Base-by-base conservation (phyloP, 805 yeast species). In the Yarrowia osloensis region DNA sequence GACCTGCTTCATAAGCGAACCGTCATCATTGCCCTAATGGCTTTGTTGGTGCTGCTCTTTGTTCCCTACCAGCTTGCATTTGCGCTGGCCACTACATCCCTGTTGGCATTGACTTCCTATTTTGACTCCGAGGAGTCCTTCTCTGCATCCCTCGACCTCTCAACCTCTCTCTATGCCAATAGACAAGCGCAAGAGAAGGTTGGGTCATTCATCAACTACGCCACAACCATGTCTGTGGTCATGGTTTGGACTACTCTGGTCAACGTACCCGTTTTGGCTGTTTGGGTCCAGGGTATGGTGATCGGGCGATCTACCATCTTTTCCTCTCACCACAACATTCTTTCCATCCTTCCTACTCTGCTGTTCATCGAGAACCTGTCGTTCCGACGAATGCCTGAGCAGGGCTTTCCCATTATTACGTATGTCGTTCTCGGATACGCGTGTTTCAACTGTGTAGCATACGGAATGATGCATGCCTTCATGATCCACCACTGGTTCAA, bases 61-160 rank as follows among this genome's bases (percentile, higher is more conserved):
- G 77, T 90, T 15, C 97, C 97, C 0, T 92, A 87, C 73, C 97
- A 92, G 74, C 82, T 91, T 74, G 93, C 90, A 1, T 90, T 83
- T 72, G 78, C 86, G 8, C 81, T 89, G 8, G 82, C 88, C 52
- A 79, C 85, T 55, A 29, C 85, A 12, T 82, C 88, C 1, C 97
- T 91, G 74, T 70, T 79, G 0, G 72, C 82, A n/a, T 84, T 85
- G 29, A 82, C 85, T 35, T 55, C 88, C 3, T 65, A 29, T 22
- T 40, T 68, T 24, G 35, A 26, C 15, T 52, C 54, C 49, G 68
- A 42, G 37, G 69, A 44, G 44, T 50, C 21, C n/a, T 47, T 28
- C 26, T 33, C 61, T 50, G 39, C 65, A 46, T 26, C 59, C 19
- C 42, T 15, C 39, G 42, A 24, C 33, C 40, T 42, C 39, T 26